A percentile compares a stretch with the other conserved stretches of the same genome.
These are phyloP conservation scores for Ceratobasidium sp. DNA, from an alignment of 1,284 basidiomycete species.

Conservation along the genomic window DNA sequence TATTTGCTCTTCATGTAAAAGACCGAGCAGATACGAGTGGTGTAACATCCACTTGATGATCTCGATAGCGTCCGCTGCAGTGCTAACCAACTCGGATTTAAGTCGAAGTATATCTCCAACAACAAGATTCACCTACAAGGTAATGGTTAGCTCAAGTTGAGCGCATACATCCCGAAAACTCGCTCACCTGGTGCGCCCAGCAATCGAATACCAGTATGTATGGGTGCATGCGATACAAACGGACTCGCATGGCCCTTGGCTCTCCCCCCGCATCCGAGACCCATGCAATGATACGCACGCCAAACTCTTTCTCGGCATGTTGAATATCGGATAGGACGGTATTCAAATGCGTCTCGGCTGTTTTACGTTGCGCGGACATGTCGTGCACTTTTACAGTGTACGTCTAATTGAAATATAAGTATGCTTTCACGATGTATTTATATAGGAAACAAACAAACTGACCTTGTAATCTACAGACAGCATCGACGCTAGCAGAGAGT, in stretches of 20 bases:
- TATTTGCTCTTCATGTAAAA: conserved; percentile 16
- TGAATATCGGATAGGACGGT: conserved; percentile 52
- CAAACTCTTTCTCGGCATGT: not conserved
- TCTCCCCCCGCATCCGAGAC: conserved; percentile 49
- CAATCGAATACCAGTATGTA: conserved; percentile 10
- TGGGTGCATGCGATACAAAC: not conserved
- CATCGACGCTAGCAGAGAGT: conserved; percentile 33
- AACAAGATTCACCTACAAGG: conserved; percentile 7
- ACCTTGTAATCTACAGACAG: conserved; percentile 14
- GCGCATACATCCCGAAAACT: no score
- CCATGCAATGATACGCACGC: conserved; percentile 54
- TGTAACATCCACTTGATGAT: conserved; percentile 20
- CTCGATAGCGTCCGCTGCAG: not conserved
- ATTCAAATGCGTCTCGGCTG: conserved; percentile 55
- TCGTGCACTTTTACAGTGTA: conserved; percentile 52
- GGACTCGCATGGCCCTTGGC: not conserved
- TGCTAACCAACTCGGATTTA: not conserved
- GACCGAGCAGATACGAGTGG: conserved; percentile 24
- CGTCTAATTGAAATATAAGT: no score
- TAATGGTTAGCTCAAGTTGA: no score
- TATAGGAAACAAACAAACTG: not conserved
- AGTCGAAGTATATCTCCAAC: conserved; percentile 23
- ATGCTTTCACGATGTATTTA: no score
- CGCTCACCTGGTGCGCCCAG: conserved; percentile 25
- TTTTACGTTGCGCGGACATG: conserved; percentile 56